Percentiles rank a stretch among this genome's conserved stretches.
Evolutionary conservation across 805 yeast species (phyloP).

Genomic region (Pichia pseudocactophila): DNA sequence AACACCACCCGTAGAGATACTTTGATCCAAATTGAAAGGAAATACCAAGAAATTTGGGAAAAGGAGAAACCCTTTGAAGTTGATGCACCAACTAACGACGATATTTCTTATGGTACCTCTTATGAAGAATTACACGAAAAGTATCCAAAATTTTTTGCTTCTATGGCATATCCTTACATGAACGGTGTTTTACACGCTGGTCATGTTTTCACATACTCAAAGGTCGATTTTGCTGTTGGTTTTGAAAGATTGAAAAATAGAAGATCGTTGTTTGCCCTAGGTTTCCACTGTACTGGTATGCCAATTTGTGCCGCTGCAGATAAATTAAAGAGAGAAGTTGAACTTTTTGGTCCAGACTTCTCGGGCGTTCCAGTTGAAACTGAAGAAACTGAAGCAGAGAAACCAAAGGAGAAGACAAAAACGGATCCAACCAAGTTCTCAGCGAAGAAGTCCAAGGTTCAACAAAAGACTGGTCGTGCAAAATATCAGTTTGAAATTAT

Average conservation of each 20-base stretch:
- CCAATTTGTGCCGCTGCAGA: conserved; percentile 95
- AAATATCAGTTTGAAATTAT: conserved; percentile 94
- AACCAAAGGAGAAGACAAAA: conserved; percentile 25
- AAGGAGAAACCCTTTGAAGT: conserved; percentile 80
- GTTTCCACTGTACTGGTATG: conserved; percentile 99
- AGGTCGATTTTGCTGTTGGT: conserved; percentile 86
- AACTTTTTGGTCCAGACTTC: conserved; percentile 79
- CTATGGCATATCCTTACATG: conserved; percentile 99
- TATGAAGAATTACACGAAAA: conserved; percentile 65
- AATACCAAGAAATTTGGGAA: conserved; percentile 80
- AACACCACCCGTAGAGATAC: conserved; percentile 91
- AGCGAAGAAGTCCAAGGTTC: conserved; percentile 90
- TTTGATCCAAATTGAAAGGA: conserved; percentile 78
- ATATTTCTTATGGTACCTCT: conserved; percentile 42
- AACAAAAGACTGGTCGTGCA: conserved; percentile 86
- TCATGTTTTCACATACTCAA: conserved; percentile 89
- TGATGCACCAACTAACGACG: conserved; percentile 76
- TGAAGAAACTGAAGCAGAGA: conserved; percentile 37
- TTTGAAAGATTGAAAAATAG: conserved; percentile 93
- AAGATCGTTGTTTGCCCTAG: conserved; percentile 87
- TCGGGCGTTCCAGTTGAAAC: conserved; percentile 53
- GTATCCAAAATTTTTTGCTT: conserved; percentile 80
- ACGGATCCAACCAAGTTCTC: conserved; percentile 81
- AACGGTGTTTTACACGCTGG: conserved; percentile 98
- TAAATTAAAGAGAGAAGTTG: conserved; percentile 86